Evolutionary conservation across 441 rosid genomes (phyloP), one percentile per base, ranked within the genome.

Genomic region (Pelargonium cotyledonis): DNA sequence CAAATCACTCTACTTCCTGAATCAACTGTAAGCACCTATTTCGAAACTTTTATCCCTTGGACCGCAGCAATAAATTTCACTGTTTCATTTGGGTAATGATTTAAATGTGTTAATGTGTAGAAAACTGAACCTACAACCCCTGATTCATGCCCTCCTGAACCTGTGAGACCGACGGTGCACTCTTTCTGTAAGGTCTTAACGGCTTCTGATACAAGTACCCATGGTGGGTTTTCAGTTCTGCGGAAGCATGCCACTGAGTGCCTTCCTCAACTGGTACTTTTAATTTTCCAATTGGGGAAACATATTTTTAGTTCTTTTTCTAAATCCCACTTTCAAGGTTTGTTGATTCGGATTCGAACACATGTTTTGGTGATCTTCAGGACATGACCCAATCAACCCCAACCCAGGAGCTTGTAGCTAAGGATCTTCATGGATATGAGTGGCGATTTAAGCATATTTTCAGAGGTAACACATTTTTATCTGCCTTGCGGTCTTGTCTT

Each of bases 391-490:
- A 85, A 79, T 63, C 81, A 70, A 89, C 86, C 31, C 99, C 99
- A 11, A 87, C 97, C 29, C 97, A 93, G 80, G 98, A 93, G 71
- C 69, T 93, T 65, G 87, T 75, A 35, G 88, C 97, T 21, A 89
- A 72, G 79, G 98, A 94, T 78, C 95, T 94, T 71, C 92, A 91
- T 29, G 96, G 96, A 8, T 85, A 82, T 43, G 95, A 88, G 65
- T 94, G 98, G 97, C 80, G 87, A 78, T 94, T 93, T 77, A 94
- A 91, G 81, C 98, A 94, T 83, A 91, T 91, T 31, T 94, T 88
- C 73, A 86, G 99, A 85, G 99, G 99, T 92, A 79, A 55, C 16
- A 2, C 41, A 49, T 57, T 49, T 67, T 16, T 11, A 55, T 14
- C 2, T 65, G 14, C 4, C 53, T 31, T 31, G 35, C 35, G 35